Evolutionary conservation across 441 rosid genomes (phyloP).

Genomic region (Gossypium gossypioides): DNA sequence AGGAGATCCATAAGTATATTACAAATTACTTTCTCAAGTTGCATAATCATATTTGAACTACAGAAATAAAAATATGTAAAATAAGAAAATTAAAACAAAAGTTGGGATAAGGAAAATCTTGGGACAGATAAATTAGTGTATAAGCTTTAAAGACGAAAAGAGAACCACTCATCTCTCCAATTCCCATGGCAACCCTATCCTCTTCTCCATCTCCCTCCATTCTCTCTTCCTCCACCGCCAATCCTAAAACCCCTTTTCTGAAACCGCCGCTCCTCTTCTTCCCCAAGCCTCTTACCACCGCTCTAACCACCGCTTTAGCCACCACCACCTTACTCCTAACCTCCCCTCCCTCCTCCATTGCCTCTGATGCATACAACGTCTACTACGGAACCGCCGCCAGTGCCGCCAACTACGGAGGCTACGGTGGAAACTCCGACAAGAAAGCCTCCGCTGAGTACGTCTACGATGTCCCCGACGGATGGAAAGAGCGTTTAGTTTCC

Average conservation of each 20-base stretch:
- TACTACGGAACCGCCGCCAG: slow-evolving; percentile 94
- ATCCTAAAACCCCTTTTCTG: slow-evolving; percentile 16
- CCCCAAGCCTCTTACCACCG: slow-evolving; percentile 23
- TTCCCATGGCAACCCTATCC: slow-evolving; percentile 53
- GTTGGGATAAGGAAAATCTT: slow-evolving; percentile 14
- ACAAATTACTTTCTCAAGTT: too few relatives aligned
- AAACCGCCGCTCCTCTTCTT: slow-evolving; percentile 13
- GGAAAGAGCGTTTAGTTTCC: slow-evolving; percentile 80
- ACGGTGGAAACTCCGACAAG: slow-evolving; percentile 80
- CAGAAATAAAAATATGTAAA: background rate
- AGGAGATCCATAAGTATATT: too few relatives aligned
- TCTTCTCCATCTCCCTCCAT: slow-evolving; percentile 31
- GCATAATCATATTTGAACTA: too few relatives aligned
- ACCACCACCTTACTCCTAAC: slow-evolving; percentile 41
- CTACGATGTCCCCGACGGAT: slow-evolving; percentile 81
- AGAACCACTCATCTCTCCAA: slow-evolving; percentile 12
- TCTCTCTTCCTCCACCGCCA: slow-evolving; percentile 32
- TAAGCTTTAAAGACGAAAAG: background rate
- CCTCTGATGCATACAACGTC: slow-evolving; percentile 36
- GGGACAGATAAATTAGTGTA: background rate
- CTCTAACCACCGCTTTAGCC: slow-evolving; percentile 29
- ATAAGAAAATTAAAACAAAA: background rate
- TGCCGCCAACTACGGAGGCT: slow-evolving; percentile 84
- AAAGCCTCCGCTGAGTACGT: slow-evolving; percentile 77
- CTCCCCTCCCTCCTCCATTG: slow-evolving; percentile 45